Evolutionary conservation across 495 filamentous ascomycete species (phyloP), one percentile per base, ranked within the genome.

Genomic region (Tetracladium setigerum): DNA sequence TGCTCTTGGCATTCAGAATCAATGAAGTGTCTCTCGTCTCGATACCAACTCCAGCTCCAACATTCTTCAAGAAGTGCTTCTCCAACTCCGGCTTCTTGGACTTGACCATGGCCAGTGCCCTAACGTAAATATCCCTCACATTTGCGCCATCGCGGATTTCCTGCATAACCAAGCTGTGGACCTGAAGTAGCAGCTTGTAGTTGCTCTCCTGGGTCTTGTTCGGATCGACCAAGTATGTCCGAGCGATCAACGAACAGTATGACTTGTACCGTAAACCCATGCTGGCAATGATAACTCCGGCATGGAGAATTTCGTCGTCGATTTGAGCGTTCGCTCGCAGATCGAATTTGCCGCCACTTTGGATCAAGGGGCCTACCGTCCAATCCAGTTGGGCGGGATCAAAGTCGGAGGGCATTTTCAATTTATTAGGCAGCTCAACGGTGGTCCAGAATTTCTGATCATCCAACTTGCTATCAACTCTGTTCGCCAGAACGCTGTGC

Each of bases 281-380:
- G 13, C 84, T 84, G 22, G 87, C 84, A 50, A 97, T 74, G 56
- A 99, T 99, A 51, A 95, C 84, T 16, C 92, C 92, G 1, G 89
- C 77, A 57, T 95, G 87, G n/a, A 99, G 78, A 48, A 87, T 83
- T 54, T 83, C 86, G 41, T 84, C 78, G 55, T 95, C 86, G 4
- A 88, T 74, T 41, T 81, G 75, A 1, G 84, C 73, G 34, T 72
- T 79, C 50, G 91, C 75, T 55, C 83, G 87, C 30, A 99, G 68
- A 62, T 97, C 94, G 62, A 95, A 99, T 56, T 84, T 84, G 19
- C 92, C 92, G 55, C 94, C 92, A 59, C 92, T 97, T 67, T 96
- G 90, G 38, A 99, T 78, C 14, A 87, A 81, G n/a, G 92, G 92
- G 1, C 83, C 84, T 46, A 92, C 78, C 24, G 84, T 83, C 89